These are phyloP conservation scores for Saturnispora halmiae DNA, from an alignment of 805 yeast genomes.

Conservation along the genomic window DNA sequence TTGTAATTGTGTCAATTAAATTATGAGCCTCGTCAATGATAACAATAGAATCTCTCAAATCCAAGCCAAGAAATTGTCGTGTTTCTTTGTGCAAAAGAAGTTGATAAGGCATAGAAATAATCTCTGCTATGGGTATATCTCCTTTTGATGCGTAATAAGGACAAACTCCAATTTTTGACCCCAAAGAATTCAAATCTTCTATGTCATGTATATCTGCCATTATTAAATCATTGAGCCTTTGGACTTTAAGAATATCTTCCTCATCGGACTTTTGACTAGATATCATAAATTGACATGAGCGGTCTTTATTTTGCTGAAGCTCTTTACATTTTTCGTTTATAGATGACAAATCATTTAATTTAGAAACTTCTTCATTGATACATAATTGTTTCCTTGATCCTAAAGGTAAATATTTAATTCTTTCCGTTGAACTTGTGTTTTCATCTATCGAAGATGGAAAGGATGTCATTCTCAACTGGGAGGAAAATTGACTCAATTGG, in stretches of 20 bases:
- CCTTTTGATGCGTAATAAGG: slow-evolving; percentile 74
- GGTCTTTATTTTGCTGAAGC: slow-evolving; percentile 35
- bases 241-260: slow-evolving; percentile 25
- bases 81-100: slow-evolving; percentile 54
- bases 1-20: slow-evolving; percentile 63
- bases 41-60: slow-evolving; percentile 55
- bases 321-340: slow-evolving; percentile 80
- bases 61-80: slow-evolving; percentile 49
- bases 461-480: slow-evolving; percentile 53
- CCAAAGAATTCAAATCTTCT: slow-evolving; percentile 63
- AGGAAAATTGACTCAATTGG: slow-evolving; percentile 71
- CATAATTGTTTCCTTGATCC: slow-evolving; percentile 85
- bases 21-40: slow-evolving; percentile 93
- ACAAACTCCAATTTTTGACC: slow-evolving; percentile 49
- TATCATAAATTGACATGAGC: slow-evolving; percentile 35
- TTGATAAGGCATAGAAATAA: slow-evolving; percentile 81
- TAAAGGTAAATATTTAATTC: slow-evolving; percentile 58
- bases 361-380: slow-evolving; percentile 53
- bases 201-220: slow-evolving; percentile 60
- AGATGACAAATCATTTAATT: slow-evolving; percentile 37
- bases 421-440: slow-evolving; percentile 35
- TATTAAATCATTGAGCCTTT: slow-evolving; percentile 45
- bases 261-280: slow-evolving; percentile 27
- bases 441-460: slow-evolving; percentile 53
- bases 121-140: slow-evolving; percentile 52